These are phyloP conservation scores for Geoglossum glabrum DNA, from an alignment of 495 filamentous ascomycete species.

Conservation along the genomic window DNA sequence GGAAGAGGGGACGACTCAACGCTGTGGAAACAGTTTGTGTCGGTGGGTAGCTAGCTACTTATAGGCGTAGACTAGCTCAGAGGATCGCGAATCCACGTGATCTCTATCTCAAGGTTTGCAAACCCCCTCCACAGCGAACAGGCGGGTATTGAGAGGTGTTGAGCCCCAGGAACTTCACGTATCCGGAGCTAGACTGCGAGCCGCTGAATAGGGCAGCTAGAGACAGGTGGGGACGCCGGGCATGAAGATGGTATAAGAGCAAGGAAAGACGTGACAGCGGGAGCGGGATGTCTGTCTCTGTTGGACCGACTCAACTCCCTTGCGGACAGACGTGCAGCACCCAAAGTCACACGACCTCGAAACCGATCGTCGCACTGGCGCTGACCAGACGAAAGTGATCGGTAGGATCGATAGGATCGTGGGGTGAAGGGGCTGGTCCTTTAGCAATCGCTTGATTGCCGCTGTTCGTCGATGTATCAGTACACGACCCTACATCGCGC, in stretches of 20 bases:
- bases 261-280: background rate
- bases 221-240: background rate
- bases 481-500: background rate
- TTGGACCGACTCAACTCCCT: background rate
- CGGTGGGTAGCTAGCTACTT: no score
- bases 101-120: no score
- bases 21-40: no score
- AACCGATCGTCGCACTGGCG: background rate
- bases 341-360: background rate
- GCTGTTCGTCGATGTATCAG: background rate
- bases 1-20: constrained; percentile 6
- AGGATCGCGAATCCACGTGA: no score
- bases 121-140: no score
- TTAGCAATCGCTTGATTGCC: background rate
- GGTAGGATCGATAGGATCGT: background rate
- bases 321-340: background rate
- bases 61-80: no score
- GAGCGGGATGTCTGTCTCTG: background rate
- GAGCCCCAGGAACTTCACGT: background rate
- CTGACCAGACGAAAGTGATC: no score
- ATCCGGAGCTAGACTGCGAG: background rate
- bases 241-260: background rate
- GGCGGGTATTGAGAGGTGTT: background rate
- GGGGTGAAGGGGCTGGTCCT: background rate
- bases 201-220: background rate